Conservation (phyloP, 139 green algal species). For the Astrephomene gubernaculifera region DNA sequence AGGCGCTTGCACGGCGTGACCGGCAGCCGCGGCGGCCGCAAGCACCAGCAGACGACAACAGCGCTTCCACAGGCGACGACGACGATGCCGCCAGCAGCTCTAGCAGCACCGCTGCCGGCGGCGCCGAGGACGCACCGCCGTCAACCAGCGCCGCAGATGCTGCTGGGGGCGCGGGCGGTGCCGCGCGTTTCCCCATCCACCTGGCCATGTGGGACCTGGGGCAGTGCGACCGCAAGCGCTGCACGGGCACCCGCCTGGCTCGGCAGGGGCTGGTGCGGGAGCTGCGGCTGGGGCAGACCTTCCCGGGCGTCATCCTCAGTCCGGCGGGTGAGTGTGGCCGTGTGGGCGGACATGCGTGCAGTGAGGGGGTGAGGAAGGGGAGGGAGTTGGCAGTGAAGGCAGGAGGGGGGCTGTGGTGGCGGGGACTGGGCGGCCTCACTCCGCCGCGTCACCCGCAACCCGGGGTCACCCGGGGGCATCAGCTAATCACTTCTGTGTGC, state of each 20-base stretch:
- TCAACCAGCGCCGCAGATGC: not conserved
- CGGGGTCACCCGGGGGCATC: too few species aligned
- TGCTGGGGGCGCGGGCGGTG: not conserved
- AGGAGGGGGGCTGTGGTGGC: too few species aligned
- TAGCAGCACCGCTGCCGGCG: not conserved
- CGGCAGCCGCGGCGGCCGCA: not conserved
- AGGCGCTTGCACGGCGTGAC: not conserved
- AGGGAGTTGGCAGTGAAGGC: too few species aligned
- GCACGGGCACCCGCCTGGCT: conserved; percentile 75
- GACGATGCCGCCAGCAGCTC: not conserved
- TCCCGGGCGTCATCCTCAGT: conserved; percentile 89
- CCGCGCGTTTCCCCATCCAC: conserved; percentile 34
- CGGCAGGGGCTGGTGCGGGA: conserved; percentile 77
- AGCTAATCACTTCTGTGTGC: too few species aligned
- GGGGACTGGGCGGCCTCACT: too few species aligned
- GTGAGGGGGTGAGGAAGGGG: too few species aligned
- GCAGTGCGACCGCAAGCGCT: conserved; percentile 91
- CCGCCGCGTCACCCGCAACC: too few species aligned
- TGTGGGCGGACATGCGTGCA: too few species aligned
- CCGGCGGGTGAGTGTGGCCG: conserved; percentile 74
- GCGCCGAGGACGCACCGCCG: not conserved
- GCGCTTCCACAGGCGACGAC: not conserved
- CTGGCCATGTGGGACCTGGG: conserved; percentile 94
- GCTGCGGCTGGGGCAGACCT: conserved; percentile 82
- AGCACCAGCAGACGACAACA: not conserved